A percentile compares a stretch with the other conserved stretches of the same genome.
phyloP scores from a whole-genome alignment of 2,329 filamentous ascomycete genomes.

The Phialophora macrospora region DNA sequence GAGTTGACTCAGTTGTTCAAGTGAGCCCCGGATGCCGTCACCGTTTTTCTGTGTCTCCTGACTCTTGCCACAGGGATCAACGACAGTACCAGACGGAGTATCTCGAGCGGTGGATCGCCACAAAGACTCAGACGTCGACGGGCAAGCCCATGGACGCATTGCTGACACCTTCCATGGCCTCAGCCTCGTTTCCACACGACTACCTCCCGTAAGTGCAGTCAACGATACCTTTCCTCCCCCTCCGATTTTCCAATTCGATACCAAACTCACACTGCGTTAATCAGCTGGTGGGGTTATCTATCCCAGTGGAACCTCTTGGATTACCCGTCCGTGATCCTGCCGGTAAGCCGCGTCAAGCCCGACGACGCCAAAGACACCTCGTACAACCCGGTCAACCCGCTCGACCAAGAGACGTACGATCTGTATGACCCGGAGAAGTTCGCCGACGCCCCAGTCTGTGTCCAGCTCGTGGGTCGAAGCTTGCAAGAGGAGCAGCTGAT shows the following conservation, averaged over 20 bases:
- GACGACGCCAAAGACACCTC: conserved; percentile 10
- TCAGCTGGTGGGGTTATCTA: conserved; percentile 45
- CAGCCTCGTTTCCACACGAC: conserved; percentile 19
- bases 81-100: conserved; percentile 62
- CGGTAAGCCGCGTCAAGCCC: conserved; percentile 37
- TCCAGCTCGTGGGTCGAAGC: conserved; percentile 41
- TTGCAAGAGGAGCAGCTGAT: conserved; percentile 35
- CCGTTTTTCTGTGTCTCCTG: background rate
- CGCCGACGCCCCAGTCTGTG: conserved; percentile 48
- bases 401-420: conserved; percentile 11
- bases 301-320: conserved; percentile 47
- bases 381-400: conserved; percentile 12
- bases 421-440: conserved; percentile 43
- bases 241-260: background rate
- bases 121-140: conserved; percentile 48
- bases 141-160: conserved; percentile 59
- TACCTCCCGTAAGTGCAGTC: conserved; percentile 38
- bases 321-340: conserved; percentile 43
- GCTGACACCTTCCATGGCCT: conserved; percentile 43
- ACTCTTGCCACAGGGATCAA: conserved; percentile 54
- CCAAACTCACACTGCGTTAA: background rate
- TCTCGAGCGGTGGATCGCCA: conserved; percentile 67
- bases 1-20: conserved; percentile 12
- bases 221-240: background rate
- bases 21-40: background rate